Evolutionary conservation across 345 rosid genomes (phyloP).

Genomic region (Brassica incana): DNA sequence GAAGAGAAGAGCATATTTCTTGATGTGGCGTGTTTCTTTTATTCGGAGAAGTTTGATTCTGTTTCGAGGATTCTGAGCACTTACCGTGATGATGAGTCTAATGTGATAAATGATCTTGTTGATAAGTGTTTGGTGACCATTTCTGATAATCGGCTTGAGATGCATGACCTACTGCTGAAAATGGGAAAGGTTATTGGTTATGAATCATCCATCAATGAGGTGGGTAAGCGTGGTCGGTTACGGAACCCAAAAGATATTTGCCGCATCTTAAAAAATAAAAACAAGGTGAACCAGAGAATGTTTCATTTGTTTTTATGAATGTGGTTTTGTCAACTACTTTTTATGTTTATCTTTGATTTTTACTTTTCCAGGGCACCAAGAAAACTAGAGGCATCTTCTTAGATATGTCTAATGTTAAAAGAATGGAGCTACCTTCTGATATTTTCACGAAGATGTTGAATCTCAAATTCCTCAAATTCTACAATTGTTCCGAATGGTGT

Average conservation of each 20-base stretch:
- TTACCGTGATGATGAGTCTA: slow-evolving; percentile 8
- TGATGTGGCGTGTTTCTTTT: slow-evolving; percentile 47
- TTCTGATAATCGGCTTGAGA: slow-evolving; percentile 6
- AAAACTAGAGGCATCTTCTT: slow-evolving; percentile 36
- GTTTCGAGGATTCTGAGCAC: slow-evolving; percentile 24
- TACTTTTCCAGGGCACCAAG: slow-evolving; percentile 28
- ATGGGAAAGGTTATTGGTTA: slow-evolving; percentile 35
- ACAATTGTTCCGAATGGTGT: slow-evolving; percentile 32
- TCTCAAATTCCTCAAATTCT: slow-evolving; percentile 41
- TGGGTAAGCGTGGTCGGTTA: slow-evolving; percentile 29
- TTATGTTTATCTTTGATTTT: background rate
- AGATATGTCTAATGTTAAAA: slow-evolving; percentile 16
- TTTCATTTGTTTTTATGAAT: background rate
- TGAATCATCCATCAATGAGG: slow-evolving; percentile 28
- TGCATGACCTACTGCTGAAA: slow-evolving; percentile 45
- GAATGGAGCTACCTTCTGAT: slow-evolving; percentile 11
- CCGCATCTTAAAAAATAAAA: slow-evolving; percentile 23
- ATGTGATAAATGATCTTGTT: slow-evolving; percentile 23
- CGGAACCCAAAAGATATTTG: slow-evolving; percentile 34
- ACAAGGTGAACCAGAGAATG: slow-evolving; percentile 13
- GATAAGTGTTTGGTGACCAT: slow-evolving; percentile 38
- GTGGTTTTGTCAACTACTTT: background rate
- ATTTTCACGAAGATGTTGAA: slow-evolving; percentile 35
- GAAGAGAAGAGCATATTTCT: slow-evolving; percentile 38
- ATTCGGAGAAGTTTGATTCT: background rate